A percentile compares a stretch with the other conserved stretches of the same genome.
Evolutionary conservation across 345 rosid genomes (phyloP).

Genomic region (Eucalyptus sp.): DNA sequence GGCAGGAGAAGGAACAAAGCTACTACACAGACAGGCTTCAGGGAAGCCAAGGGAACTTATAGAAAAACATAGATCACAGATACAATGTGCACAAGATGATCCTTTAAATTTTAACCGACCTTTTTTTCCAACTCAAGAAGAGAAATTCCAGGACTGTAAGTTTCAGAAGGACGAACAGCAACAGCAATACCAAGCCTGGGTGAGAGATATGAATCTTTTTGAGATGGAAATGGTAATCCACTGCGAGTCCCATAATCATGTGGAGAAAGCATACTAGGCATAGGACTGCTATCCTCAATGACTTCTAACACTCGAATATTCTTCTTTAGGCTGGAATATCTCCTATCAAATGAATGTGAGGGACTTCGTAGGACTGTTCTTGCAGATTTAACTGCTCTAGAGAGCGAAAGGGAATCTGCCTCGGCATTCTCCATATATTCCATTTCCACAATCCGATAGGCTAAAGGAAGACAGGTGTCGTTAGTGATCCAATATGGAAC

Average conservation of each 20-base stretch:
- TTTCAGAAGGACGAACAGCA: conserved; percentile 67
- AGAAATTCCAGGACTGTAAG: conserved; percentile 85
- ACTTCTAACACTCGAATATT: conserved; percentile 68
- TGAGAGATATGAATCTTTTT: conserved; percentile 70
- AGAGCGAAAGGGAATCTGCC: conserved; percentile 37
- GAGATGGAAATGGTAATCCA: conserved; percentile 61
- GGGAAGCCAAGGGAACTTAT: not conserved
- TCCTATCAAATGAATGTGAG: conserved; percentile 43
- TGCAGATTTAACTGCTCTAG: conserved; percentile 67
- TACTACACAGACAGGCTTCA: not conserved
- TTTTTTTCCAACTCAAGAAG: conserved; percentile 95
- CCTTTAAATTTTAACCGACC: conserved; percentile 48
- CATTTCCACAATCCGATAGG: conserved; percentile 81
- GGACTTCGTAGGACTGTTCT: conserved; percentile 46
- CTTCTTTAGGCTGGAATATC: conserved; percentile 30
- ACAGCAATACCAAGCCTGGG: conserved; percentile 78
- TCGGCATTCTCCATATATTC: conserved; percentile 63
- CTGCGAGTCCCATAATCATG: conserved; percentile 77
- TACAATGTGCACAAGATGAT: not conserved
- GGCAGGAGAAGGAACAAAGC: not conserved
- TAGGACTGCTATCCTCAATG: conserved; percentile 79
- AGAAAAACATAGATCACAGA: not conserved
- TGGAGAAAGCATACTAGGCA: conserved; percentile 95
- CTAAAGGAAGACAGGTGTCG: conserved; percentile 63
- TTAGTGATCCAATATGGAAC: conserved; percentile 96